A percentile compares a stretch with the other conserved stretches of the same genome.
These are phyloP conservation scores for Chenopodium berlandieri DNA, from an alignment of 148 eudicot genomes.

Conservation along the genomic window DNA sequence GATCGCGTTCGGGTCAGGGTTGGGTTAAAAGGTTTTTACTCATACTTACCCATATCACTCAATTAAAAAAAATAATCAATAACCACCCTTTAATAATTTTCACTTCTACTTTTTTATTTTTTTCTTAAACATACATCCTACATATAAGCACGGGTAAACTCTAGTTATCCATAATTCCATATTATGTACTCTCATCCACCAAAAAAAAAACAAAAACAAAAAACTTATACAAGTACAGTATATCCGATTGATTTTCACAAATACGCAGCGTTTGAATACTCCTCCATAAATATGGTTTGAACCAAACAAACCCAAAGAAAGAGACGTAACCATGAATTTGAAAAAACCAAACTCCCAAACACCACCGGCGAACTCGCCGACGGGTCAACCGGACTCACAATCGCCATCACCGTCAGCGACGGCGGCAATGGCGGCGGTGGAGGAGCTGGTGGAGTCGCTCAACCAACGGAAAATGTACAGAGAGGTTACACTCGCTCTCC, in stretches of 20 bases:
- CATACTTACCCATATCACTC: too few relatives aligned
- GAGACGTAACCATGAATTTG: slow-evolving; percentile 37
- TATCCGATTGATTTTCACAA: neutral
- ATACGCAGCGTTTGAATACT: neutral
- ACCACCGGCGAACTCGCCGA: slow-evolving; percentile 30
- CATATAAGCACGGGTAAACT: too few relatives aligned
- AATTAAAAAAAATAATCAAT: too few relatives aligned
- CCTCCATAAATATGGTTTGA: neutral
- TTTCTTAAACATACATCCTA: too few relatives aligned
- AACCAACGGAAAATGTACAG: slow-evolving; percentile 53
- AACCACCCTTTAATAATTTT: too few relatives aligned
- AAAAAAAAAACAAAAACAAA: too few relatives aligned
- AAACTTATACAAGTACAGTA: too few relatives aligned
- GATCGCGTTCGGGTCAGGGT: too few relatives aligned
- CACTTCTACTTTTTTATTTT: too few relatives aligned
- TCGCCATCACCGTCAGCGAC: slow-evolving; percentile 8
- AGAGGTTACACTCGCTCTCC: slow-evolving; percentile 75
- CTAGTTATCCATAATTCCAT: too few relatives aligned
- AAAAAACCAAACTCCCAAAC: slow-evolving; percentile 40
- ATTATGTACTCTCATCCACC: neutral
- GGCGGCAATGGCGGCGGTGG: slow-evolving; percentile 41
- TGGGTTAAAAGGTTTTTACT: too few relatives aligned
- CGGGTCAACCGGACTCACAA: slow-evolving; percentile 16
- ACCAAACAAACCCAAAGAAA: neutral
- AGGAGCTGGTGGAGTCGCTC: slow-evolving; percentile 54